Conservation (phyloP, 805 yeast genomes). For the Debaryomyces hansenii region DNA sequence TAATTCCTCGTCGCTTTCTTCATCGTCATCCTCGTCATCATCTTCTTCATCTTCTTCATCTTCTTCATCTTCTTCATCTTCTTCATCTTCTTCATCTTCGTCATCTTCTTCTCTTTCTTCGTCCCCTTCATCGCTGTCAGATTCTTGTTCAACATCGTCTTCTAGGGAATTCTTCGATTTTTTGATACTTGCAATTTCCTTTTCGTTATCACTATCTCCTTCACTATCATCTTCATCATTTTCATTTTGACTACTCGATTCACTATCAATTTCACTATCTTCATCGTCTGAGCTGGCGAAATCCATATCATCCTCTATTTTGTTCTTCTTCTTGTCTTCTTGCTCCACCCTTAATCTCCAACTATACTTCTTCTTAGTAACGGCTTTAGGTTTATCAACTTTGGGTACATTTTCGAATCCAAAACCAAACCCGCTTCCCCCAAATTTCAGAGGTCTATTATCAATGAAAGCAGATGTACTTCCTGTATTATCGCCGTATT, state of each 20-base stretch:
- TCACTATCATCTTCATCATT: conserved; percentile 21
- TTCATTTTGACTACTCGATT: conserved; percentile 12
- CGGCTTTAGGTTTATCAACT: conserved; percentile 29
- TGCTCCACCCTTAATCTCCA: conserved; percentile 56
- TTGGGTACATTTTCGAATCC: conserved; percentile 60
- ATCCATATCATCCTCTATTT: conserved; percentile 63
- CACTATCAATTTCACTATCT: conserved; percentile 17
- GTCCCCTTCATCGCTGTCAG: conserved; percentile 14
- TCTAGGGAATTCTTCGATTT: conserved; percentile 22
- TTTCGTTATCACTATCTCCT: conserved; percentile 18
- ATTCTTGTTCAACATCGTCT: conserved; percentile 17
- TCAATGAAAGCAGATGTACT: conserved; percentile 57
- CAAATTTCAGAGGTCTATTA: conserved; percentile 60
- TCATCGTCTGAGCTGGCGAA: conserved; percentile 39
- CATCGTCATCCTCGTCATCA: conserved; percentile 30
- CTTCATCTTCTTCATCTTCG: conserved; percentile 29
- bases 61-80: conserved; percentile 27
- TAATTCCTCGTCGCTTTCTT: conserved; percentile 26
- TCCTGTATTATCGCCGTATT: conserved; percentile 12
- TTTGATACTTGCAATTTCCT: conserved; percentile 12
- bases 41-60: conserved; percentile 30
- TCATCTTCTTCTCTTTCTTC: conserved; percentile 14
- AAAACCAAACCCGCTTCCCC: conserved; percentile 68
- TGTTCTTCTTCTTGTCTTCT: conserved; percentile 36
- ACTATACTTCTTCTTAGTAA: conserved; percentile 52